Percentiles rank a stretch among this genome's conserved stretches.
Conservation (phyloP, 2,329 filamentous ascomycete genomes). For the Pseudocercospora ulei region DNA sequence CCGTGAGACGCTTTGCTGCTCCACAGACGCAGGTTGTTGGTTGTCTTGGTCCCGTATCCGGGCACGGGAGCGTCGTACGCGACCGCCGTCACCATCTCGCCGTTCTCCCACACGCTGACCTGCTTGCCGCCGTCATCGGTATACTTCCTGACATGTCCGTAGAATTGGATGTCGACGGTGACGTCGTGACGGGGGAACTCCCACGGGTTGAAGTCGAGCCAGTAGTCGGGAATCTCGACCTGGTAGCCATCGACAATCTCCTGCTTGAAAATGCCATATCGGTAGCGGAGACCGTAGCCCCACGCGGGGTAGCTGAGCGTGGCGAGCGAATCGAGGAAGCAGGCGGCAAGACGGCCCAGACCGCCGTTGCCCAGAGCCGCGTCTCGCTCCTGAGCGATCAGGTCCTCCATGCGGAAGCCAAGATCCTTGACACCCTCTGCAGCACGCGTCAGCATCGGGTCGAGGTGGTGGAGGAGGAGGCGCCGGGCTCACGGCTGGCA, state of each 20-base stretch:
- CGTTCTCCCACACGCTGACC: slow-evolving; percentile 73
- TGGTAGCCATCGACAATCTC: slow-evolving; percentile 97
- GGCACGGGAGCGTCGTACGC: slow-evolving; percentile 84
- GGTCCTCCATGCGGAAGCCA: slow-evolving; percentile 92
- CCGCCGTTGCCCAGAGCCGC: slow-evolving; percentile 93
- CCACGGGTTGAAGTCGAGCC: slow-evolving; percentile 99
- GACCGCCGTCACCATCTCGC: slow-evolving; percentile 82
- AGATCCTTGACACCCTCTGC: slow-evolving; percentile 75
- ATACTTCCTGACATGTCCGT: slow-evolving; percentile 68
- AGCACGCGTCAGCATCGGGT: slow-evolving; percentile 19
- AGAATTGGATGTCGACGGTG: slow-evolving; percentile 94
- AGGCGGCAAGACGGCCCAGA: slow-evolving; percentile 85
- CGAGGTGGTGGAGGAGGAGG: too few relatives aligned
- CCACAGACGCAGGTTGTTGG: slow-evolving; percentile 95
- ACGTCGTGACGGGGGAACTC: slow-evolving; percentile 95
- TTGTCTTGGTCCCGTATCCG: slow-evolving; percentile 78
- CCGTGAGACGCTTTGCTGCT: slow-evolving; percentile 94
- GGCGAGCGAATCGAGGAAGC: slow-evolving; percentile 91
- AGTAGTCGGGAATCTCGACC: slow-evolving; percentile 96
- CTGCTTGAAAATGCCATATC: slow-evolving; percentile 96
- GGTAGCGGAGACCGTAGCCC: slow-evolving; percentile 92
- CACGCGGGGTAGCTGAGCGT: slow-evolving; percentile 92
- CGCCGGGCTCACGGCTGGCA: slow-evolving; percentile 55
- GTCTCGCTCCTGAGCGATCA: slow-evolving; percentile 90
- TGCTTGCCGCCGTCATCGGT: slow-evolving; percentile 63